Evolutionary conservation across 305 asterid species (phyloP), one percentile per base, ranked within the genome.

Genomic region (Solanum hybrid): DNA sequence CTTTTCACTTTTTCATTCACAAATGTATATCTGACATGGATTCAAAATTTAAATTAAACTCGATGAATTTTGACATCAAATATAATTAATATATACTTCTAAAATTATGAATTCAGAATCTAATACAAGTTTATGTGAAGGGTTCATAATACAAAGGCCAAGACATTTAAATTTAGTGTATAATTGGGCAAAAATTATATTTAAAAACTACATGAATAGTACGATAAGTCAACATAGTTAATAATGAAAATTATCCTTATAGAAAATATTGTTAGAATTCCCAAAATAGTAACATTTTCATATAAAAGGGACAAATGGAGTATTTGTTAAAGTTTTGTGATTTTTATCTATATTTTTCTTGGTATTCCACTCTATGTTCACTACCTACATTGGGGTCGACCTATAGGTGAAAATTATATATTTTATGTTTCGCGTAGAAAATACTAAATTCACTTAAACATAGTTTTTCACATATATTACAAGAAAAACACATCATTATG

Each of bases 1-100:
- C 91, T 42, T 26, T 73, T 89, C 88, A 90, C 90, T 11, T 46
- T 90, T 33, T 90, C 90, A 6, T 74, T 75, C 35, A 75, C 86
- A 57, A 89, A 89, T 61, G 88, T 89, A 80, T 89, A 85, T 11
- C 89, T 87, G 67, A 89, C 20, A 46, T 1, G 1, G 0, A 16
- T 46, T 46, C 1, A 83, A 24, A 29, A 83, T 83, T 83, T 83
- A 18, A 46, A 83, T 46, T 83, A 16, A 42, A 83, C 0, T 16
- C 4, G 3, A 29, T 28, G 4, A 5, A 42, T 28, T 14, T 42
- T 82, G 0, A 3, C 5, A 2, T 3, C 2, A 83, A 42, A 16
- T 83, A 42, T 16, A 28, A 16, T 18, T 1, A 6, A 37, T 37
- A 11, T 2, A 36, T 83, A 42, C 2, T 42, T 26, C 1, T 8